Conservation (phyloP, 176 grass and related monocot species). For the Sorghum bicolor region Sorghum_bicolor_NCBIv3 NC_012875.2:50459501-50460000, state of each 20-base stretch:
- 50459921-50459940: neutral
- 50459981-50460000: neutral
- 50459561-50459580: conserved; percentile 38
- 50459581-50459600: conserved; percentile 60
- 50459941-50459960: neutral
- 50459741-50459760: neutral
- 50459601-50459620: conserved; percentile 64
- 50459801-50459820: too few species aligned
- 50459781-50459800: neutral
- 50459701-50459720: conserved; percentile 36
- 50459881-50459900: neutral
- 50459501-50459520: conserved; percentile 41
- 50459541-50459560: conserved; percentile 57
- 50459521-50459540: conserved; percentile 48
- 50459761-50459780: neutral
- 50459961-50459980: neutral
- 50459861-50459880: neutral
- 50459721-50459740: conserved; percentile 64
- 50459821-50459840: neutral
- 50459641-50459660: conserved; percentile 53
- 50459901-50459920: neutral
- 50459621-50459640: conserved; percentile 50
- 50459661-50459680: conserved; percentile 51
- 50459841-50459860: neutral
- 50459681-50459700: conserved; percentile 32